A percentile compares a stretch with the other conserved stretches of the same genome.
These are phyloP conservation scores for Beauveria brongniartii DNA, from an alignment of 2,329 filamentous ascomycete species.

Conservation along the genomic window DNA sequence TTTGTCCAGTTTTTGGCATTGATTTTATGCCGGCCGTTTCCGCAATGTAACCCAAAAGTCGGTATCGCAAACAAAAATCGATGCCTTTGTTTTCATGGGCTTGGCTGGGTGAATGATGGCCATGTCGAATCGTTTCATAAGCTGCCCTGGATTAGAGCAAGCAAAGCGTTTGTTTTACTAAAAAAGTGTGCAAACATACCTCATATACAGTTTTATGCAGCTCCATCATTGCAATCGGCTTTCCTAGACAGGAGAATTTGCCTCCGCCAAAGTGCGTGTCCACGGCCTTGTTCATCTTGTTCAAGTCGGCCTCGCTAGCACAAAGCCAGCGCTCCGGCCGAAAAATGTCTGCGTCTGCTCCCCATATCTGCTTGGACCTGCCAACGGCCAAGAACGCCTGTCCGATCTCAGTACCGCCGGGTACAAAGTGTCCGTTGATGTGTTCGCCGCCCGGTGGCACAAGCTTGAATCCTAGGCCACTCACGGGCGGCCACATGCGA, in stretches of 20 bases:
- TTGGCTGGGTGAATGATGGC: constrained; percentile 24
- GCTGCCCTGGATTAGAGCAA: constrained; percentile 15
- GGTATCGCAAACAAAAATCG: constrained; percentile 27
- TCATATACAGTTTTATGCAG: constrained; percentile 40
- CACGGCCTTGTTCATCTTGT: constrained; percentile 27
- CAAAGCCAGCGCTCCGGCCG: constrained; percentile 48
- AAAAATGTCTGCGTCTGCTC: constrained; percentile 42
- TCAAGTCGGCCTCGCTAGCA: constrained; percentile 22
- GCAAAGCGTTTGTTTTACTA: background rate
- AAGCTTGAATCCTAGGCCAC: constrained; percentile 43
- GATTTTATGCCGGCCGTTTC: constrained; percentile 7
- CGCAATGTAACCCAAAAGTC: constrained; percentile 28
- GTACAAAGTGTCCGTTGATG: constrained; percentile 42
- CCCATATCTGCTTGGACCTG: constrained; percentile 39
- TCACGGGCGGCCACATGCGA: constrained; percentile 47
- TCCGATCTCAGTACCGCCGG: constrained; percentile 44
- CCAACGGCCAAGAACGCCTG: constrained; percentile 48
- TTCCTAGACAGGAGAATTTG: constrained; percentile 37
- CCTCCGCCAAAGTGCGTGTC: constrained; percentile 40
- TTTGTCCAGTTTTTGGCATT: background rate
- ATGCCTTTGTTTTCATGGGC: constrained; percentile 25
- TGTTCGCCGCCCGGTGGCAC: constrained; percentile 44
- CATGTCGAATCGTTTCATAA: constrained; percentile 27
- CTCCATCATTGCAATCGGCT: constrained; percentile 39
- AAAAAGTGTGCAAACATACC: constrained; percentile 22